phyloP scores from a whole-genome alignment of 1,284 basidiomycete species.

The Rhodotorula sp. region DNA sequence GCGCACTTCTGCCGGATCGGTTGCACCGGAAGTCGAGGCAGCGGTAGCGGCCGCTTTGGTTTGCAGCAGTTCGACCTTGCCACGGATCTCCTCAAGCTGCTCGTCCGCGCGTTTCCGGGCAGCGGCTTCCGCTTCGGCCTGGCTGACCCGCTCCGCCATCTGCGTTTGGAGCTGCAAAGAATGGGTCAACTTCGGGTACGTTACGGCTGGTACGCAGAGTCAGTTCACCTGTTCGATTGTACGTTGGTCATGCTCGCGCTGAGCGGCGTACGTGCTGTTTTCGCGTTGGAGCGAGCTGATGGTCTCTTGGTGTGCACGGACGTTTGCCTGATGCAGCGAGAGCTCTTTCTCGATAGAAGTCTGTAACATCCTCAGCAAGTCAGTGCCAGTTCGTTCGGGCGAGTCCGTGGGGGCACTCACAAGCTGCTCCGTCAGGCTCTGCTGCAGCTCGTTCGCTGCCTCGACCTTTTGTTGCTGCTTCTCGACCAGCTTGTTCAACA shows the following conservation, averaged over 20 bases:
- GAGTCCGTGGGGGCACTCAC: slow-evolving; percentile 50
- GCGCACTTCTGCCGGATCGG: slow-evolving; percentile 40
- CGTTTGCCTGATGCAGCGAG: slow-evolving; percentile 51
- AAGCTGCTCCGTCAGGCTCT: slow-evolving; percentile 59
- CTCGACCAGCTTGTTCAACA: slow-evolving; percentile 63
- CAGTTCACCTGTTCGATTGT: slow-evolving; percentile 29
- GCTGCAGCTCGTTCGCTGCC: slow-evolving; percentile 65
- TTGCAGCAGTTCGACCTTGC: slow-evolving; percentile 52
- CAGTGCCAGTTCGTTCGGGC: background rate
- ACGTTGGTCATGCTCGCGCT: slow-evolving; percentile 23
- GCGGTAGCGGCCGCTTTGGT: slow-evolving; percentile 32
- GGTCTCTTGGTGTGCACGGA: slow-evolving; percentile 51
- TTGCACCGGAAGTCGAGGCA: slow-evolving; percentile 24
- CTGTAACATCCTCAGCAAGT: slow-evolving; percentile 48
- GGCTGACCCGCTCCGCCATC: slow-evolving; percentile 49
- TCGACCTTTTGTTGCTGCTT: slow-evolving; percentile 77
- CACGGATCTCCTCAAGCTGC: slow-evolving; percentile 43
- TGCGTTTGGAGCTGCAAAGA: slow-evolving; percentile 46
- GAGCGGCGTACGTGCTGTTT: slow-evolving; percentile 25
- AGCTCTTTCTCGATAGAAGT: slow-evolving; percentile 56
- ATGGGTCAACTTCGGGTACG: background rate
- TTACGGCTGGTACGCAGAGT: too few relatives aligned
- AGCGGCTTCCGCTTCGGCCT: slow-evolving; percentile 48
- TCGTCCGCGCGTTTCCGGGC: slow-evolving; percentile 48
- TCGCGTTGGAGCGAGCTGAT: slow-evolving; percentile 50